Evolutionary conservation across 768 basidiomycete genomes (phyloP), one percentile per base, ranked within the genome.

Genomic region (Rickenella mellea): DNA sequence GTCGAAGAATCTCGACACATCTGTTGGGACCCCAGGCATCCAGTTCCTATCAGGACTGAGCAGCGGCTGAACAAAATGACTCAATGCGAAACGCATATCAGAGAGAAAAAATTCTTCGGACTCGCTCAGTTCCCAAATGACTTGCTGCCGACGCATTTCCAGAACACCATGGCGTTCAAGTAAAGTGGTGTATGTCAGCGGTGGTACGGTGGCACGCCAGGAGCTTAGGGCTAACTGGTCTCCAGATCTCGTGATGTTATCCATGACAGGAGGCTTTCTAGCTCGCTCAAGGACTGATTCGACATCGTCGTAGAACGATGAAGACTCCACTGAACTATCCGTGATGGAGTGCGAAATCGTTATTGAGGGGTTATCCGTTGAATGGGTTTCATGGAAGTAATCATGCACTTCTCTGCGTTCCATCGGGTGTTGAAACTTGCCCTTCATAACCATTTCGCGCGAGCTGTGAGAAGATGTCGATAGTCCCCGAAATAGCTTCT

Each of bases 1-100:
- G 58, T 92, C 89, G 46, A 97, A 78, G 17, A 91, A 67, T 9
- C 77, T 74, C 1, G 79, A 70, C 10, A 90, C 68, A 27, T 78
- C 71, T 2, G 64, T 47, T 1, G 90, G 89, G 14, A 97, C 73
- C 14, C 90, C 90, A 1, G 76, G 64, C 27, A 94, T 81, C 88
- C 91, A 96, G 1, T 66, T 55, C 40, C 76, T 76, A 49, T 81
- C 72, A 46, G 80, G 76, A 2, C 76, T 68, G 6, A 87, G 80
- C 7, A 96, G 70, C 0, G 91, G 92, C 4, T 76, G 65, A 22
- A 91, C 73, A 56, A 91, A 92, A 5, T 83, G 59, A n/a, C 68
- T 63, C 10, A 90, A 65, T 47, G 87, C 80, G 35, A 68, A 68
- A 29, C 74, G 73, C 14, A 92, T 64, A 6, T 71, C 77, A 17